Evolutionary conservation across 768 basidiomycete genomes (phyloP), one percentile per base, ranked within the genome.

Genomic region (Xerocomus potaroensis): DNA sequence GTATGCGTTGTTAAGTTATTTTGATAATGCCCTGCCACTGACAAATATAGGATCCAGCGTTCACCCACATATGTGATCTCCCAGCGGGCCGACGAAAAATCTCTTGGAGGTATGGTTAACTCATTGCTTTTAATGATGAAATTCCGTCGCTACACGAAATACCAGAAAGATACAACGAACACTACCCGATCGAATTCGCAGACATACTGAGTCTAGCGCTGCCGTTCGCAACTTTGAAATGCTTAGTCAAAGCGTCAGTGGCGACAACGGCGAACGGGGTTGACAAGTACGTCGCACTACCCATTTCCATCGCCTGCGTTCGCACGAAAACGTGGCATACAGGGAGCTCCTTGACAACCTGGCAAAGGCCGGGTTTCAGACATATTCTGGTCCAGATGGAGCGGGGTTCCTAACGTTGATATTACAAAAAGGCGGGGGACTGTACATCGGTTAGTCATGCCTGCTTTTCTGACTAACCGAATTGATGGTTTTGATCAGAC

Each of bases 281-380:
- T 1, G 65, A 65, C 19, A 61, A 47, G 64, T 65, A 30, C 16
- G 49, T 18, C 6, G 14, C 10, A 22, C 5, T n/a, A n/a, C n/a
- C n/a, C 36, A 23, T 24, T 18, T 31, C 18, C 7, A 5, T 24
- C 5, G 11, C 16, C 4, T 26, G 23, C 19, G 5, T 21, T 29
- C 8, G 18, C 22, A 11, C 39, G 40, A 18, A 33, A 52, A 27
- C 22, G 15, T 33, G 46, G 34, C 8, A 11, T 32, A 44, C 22
- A 74, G 71, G 55, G 65, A 65, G 15, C 56, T 73, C n/a, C 61
- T 73, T 1, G 63, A 69, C n/a, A 63, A 57, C 23, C 57, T 76
- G n/a, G 49, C 53, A 9, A 59, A 50, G 34, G 65, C 49, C 10
- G 73, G 73, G 5, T 70, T 76, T 54, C 62, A 56, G 42, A 66